These are phyloP conservation scores for Didymellaceae sp. DNA, from an alignment of 2,329 filamentous ascomycete genomes.

Conservation along the genomic window DNA sequence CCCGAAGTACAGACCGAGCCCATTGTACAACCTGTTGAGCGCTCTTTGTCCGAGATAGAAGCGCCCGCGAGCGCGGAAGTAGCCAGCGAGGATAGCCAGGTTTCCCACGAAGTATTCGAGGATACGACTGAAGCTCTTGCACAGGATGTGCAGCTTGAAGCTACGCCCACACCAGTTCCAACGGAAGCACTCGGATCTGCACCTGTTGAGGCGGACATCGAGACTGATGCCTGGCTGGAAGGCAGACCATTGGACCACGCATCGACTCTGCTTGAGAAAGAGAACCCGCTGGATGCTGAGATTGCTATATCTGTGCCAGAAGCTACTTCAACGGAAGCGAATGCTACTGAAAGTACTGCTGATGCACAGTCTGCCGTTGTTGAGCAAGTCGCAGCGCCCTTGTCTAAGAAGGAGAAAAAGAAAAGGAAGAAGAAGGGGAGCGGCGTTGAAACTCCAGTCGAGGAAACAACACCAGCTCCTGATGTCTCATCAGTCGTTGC, in stretches of 20 bases:
- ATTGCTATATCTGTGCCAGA: neutral
- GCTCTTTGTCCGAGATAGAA: neutral
- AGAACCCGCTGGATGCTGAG: constrained; percentile 2
- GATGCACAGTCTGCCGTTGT: constrained; percentile 2
- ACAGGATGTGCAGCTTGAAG: neutral
- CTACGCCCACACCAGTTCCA: neutral
- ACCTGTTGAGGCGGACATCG: neutral
- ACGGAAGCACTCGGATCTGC: neutral
- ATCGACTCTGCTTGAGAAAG: constrained; percentile 8
- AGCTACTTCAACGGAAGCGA: neutral
- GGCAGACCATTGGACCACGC: constrained; percentile 5
- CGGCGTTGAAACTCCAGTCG: constrained; percentile 14
- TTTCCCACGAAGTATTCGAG: neutral
- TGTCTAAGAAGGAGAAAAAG: constrained; percentile 28
- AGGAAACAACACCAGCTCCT: constrained; percentile 6
- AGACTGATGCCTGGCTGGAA: constrained; percentile 8
- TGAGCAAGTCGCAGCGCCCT: constrained; percentile 20
- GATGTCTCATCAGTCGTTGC: neutral
- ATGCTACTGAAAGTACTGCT: constrained; percentile 1
- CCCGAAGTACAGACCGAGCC: constrained; percentile 11
- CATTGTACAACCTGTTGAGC: neutral
- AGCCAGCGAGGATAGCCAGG: neutral
- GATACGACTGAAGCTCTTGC: neutral
- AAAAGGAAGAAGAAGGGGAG: constrained; percentile 34
- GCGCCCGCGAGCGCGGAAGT: neutral